Evolutionary conservation across 2,329 filamentous ascomycete genomes (phyloP), one percentile per base, ranked within the genome.

Genomic region (Tolypocladium guangdongense): DNA sequence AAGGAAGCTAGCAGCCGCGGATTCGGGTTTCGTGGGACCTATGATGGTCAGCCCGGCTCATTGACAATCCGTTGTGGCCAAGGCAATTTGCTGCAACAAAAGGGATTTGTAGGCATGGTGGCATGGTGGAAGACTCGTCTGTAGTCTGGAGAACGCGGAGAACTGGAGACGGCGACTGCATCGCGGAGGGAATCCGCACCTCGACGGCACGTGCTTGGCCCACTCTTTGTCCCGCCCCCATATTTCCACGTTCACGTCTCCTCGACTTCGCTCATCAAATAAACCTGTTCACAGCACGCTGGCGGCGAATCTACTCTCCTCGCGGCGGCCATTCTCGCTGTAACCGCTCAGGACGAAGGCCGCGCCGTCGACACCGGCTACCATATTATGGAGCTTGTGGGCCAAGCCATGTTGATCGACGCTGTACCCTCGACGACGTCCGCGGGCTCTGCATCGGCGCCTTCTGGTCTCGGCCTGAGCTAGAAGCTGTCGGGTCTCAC

Each of bases 391-490:
- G 71, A 75, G 4, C 71, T 84, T 2, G 77, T 83, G 46, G 77
- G 78, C 18, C 74, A 71, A 33, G 78, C 78, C 55, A 78, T 83
- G 62, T 78, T 56, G 77, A 80, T 41, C 74, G 65, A 0, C 65
- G 66, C 46, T 64, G 83, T 48, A 78, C 76, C 14, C 63, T 80
- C 18, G 81, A 84, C 56, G 78, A 80, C 54, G 74, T 85, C 38
- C 76, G 81, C 7, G 82, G 76, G 1, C 72, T 85, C 4, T 83
- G 79, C 56, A 78, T 85, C 27, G 82, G 78, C 4, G 80, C 82
- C 1, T 85, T 85, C 58, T 86, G 81, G 80, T 1, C 78, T 78
- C 0, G 81, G 85, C 52, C 58, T 73, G 20, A 70, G 68, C 52
- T 73, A 68, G 78, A 84, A 82, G 57, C 68, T 86, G 1, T 81